A percentile compares a stretch with the other conserved stretches of the same genome.
These are phyloP conservation scores for Neurospora sp. DNA, from an alignment of 2,329 filamentous ascomycete genomes.

Conservation along the genomic window DNA sequence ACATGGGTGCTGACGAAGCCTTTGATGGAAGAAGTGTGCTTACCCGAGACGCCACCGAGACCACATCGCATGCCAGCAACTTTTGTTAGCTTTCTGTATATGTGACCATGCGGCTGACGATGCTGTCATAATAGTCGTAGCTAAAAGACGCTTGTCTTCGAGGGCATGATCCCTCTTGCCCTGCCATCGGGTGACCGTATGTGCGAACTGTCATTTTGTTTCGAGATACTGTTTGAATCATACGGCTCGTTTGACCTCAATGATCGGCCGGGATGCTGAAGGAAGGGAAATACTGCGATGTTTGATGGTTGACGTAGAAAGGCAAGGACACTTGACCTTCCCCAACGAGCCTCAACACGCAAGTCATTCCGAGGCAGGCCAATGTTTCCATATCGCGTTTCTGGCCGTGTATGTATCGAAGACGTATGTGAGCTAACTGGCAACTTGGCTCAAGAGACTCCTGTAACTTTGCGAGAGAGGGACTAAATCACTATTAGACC, in stretches of 20 bases:
- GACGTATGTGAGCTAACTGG: neutral
- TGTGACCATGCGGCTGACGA: neutral
- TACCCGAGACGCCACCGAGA: neutral
- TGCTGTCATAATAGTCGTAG: neutral
- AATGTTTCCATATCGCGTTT: neutral
- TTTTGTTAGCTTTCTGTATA: neutral
- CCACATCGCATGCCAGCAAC: neutral
- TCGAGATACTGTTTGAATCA: neutral
- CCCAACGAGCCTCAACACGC: neutral
- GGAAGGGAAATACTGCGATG: neutral
- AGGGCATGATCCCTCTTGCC: neutral
- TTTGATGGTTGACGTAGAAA: neutral
- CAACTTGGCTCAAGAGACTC: neutral
- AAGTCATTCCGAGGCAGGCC: neutral
- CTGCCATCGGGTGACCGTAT: neutral
- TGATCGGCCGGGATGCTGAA: neutral
- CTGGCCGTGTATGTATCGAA: neutral
- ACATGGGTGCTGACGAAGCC: neutral
- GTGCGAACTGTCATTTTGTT: neutral
- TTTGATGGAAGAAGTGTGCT: neutral
- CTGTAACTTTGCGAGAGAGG: neutral
- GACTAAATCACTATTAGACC: neutral
- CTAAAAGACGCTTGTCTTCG: neutral
- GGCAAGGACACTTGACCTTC: neutral
- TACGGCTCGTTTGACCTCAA: neutral